phyloP scores from a whole-genome alignment of 2,329 filamentous ascomycete genomes.

The Chaetomiaceae sp. region DNA sequence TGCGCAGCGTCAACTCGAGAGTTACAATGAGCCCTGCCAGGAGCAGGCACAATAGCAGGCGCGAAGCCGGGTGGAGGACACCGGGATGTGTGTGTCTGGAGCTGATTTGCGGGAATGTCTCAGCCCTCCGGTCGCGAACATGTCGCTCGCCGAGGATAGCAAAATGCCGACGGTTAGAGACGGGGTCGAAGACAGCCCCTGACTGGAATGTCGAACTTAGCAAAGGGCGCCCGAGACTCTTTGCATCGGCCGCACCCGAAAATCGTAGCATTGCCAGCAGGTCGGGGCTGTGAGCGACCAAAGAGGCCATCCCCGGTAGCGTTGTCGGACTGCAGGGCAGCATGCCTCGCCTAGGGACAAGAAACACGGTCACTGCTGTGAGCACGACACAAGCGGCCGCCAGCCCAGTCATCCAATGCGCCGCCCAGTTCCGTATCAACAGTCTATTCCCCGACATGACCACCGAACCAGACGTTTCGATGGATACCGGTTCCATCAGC shows the following conservation, averaged over 20 bases:
- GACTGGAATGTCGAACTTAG: background rate
- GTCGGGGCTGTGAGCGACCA: background rate
- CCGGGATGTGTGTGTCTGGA: background rate
- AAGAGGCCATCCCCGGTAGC: background rate
- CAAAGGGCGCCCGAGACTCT: background rate
- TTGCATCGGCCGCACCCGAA: background rate
- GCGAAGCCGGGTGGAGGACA: background rate
- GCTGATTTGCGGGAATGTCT: background rate
- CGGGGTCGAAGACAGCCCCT: background rate
- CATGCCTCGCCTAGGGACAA: background rate
- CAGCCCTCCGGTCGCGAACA: background rate
- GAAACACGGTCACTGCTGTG: background rate
- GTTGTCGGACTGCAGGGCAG: background rate
- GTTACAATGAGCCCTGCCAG: background rate
- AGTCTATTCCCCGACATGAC: background rate
- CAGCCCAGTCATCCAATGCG: conserved; percentile 1
- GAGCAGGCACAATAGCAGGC: background rate
- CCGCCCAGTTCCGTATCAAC: background rate
- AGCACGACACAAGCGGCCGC: background rate
- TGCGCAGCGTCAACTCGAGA: background rate
- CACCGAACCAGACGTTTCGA: background rate
- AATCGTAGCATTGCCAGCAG: background rate
- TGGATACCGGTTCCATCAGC: background rate
- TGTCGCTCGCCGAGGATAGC: background rate
- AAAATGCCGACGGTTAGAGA: background rate